phyloP scores from a whole-genome alignment of 2,329 filamentous ascomycete species.

The Tolypocladium sp. region DNA sequence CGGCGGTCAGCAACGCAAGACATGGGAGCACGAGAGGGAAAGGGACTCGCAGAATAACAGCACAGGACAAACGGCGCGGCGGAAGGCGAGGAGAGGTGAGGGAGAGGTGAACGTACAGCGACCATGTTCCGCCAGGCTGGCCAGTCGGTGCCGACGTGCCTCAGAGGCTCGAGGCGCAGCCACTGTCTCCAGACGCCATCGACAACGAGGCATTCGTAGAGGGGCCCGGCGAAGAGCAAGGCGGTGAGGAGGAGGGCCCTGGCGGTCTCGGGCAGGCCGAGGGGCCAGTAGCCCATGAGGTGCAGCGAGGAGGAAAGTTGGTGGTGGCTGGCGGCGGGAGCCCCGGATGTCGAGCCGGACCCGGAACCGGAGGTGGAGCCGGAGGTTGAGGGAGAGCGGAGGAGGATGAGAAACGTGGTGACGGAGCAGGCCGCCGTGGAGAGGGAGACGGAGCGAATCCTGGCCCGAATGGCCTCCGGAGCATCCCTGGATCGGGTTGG shows the following conservation, averaged over 20 bases:
- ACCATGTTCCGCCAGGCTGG: slow-evolving; percentile 80
- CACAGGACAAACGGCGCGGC: neutral
- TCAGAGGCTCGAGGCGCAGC: slow-evolving; percentile 44
- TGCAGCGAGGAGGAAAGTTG: slow-evolving; percentile 33
- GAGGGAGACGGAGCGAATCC: slow-evolving; percentile 69
- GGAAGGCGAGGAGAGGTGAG: neutral
- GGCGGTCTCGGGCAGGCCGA: slow-evolving; percentile 54
- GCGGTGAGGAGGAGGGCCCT: slow-evolving; percentile 62
- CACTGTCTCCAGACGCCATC: slow-evolving; percentile 62
- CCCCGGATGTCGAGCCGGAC: neutral
- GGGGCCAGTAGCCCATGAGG: slow-evolving; percentile 73
- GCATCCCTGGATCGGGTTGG: slow-evolving; percentile 74
- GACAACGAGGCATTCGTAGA: slow-evolving; percentile 71
- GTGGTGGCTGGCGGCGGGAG: neutral
- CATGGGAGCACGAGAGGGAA: neutral
- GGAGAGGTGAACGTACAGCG: slow-evolving; percentile 48
- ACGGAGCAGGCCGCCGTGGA: slow-evolving; percentile 63
- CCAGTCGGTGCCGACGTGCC: slow-evolving; percentile 61
- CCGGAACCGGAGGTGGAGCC: neutral
- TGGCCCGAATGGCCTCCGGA: slow-evolving; percentile 78
- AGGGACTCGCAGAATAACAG: neutral
- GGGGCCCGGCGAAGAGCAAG: slow-evolving; percentile 72
- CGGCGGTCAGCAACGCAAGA: neutral
- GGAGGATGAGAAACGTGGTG: slow-evolving; percentile 57
- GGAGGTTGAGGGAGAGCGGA: neutral